Evolutionary conservation across 768 basidiomycete species (phyloP), one percentile per base, ranked within the genome.

Genomic region (Hygrocybe punicea): DNA sequence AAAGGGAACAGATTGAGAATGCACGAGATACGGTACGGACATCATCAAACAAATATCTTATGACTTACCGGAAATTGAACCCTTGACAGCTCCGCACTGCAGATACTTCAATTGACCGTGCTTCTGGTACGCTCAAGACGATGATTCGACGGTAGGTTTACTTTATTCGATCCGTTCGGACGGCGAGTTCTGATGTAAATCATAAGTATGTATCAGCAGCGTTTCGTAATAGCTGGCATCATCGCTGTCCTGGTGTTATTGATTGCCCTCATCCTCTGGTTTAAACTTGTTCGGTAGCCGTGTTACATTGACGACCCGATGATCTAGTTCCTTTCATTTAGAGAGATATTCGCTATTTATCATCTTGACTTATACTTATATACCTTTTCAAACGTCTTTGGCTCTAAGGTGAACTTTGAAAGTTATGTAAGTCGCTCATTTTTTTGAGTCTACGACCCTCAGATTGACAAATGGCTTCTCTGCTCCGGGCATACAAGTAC

Each of bases 151-250:
- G 92, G 97, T 97, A 71, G 62, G 86, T 75, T 51, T 13, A 47
- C 50, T 37, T 25, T 33, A 3, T n/a, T 58, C 7, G 47, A 48
- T 50, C 17, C 45, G 55, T 56, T 53, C 52, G 56, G 33, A 57
- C 61, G 57, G 60, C 53, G 57, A 56, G 33, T 29, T 59, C 76
- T 74, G 65, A 65, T 70, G 61, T 73, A 61, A 19, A 44, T 53
- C 64, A 39, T 45, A 68, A 99, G 97, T 76, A 97, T 98, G 93
- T 94, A 98, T 69, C 93, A 97, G 72, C 96, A 99, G 66, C 87
- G 91, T 51, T 81, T 91, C 48, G 80, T 97, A 46, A 98, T 94
- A 4, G 89, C 74, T 39, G 87, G 82, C 39, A 98, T 98, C 63
- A 87, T 98, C 57, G 74, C 78, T 56, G 83, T 98, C 29, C 86